Conservation (phyloP, 257 asterid species). For the Solanum raphanifolium region DNA sequence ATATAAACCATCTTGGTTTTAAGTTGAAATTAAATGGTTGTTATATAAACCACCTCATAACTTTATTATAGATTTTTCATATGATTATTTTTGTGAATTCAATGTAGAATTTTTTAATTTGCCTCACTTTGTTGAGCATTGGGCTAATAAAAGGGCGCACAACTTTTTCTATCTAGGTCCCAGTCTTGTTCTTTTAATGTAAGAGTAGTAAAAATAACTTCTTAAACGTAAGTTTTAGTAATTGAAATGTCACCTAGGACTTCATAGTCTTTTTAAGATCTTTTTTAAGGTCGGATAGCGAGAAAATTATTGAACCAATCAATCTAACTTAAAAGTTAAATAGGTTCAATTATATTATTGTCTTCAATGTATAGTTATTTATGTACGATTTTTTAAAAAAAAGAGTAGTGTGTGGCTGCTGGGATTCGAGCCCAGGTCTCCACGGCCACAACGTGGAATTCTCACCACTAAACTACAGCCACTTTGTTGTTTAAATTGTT, state of each 20-base stretch:
- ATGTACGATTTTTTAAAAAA: background rate
- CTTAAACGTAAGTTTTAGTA: background rate
- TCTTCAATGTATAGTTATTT: background rate
- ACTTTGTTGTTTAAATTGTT: background rate
- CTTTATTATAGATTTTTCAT: background rate
- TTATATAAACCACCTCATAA: background rate
- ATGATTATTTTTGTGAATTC: background rate
- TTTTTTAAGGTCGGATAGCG: background rate
- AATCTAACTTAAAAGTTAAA: too few relatives aligned
- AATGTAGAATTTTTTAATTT: background rate
- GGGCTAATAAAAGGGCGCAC: background rate
- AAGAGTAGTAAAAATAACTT: background rate
- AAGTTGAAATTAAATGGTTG: background rate
- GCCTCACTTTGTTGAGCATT: background rate
- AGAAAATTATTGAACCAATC: background rate
- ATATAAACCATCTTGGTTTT: background rate
- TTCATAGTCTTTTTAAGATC: background rate
- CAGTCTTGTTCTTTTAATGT: background rate
- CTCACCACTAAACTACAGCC: slow-evolving; percentile 99
- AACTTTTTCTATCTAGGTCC: background rate
- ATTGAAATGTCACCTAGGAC: background rate
- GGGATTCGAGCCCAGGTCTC: slow-evolving; percentile 99
- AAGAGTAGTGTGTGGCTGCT: slow-evolving; percentile 66
- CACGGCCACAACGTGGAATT: slow-evolving; percentile 99
- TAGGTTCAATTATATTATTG: background rate